Conservation (phyloP, 1,284 basidiomycete species). For the Agroathelia rolfsii region DNA sequence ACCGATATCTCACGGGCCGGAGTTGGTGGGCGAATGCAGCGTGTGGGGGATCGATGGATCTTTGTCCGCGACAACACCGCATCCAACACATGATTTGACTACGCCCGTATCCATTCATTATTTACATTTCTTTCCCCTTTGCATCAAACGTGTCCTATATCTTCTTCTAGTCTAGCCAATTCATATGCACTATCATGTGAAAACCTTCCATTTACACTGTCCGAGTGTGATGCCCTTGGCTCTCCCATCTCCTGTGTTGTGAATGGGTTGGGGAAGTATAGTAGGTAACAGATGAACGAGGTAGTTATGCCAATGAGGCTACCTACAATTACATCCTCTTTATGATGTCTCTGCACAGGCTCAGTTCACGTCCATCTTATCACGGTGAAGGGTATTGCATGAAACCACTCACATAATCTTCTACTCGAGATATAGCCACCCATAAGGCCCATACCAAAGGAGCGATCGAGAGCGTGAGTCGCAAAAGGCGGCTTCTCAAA, state of each 20-base stretch:
- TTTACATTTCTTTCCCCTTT: too few species aligned
- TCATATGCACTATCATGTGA: conserved; percentile 32
- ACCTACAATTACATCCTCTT: conserved; percentile 57
- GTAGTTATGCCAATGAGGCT: conserved; percentile 43
- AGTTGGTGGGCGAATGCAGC: conserved; percentile 56
- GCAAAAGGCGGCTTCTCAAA: conserved; percentile 36
- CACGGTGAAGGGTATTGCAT: conserved; percentile 2
- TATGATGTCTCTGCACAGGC: conserved; percentile 45
- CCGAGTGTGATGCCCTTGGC: conserved; percentile 31
- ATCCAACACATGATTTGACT: too few species aligned
- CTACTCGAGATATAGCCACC: conserved; percentile 51
- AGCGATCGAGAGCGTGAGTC: conserved; percentile 37
- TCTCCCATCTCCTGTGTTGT: conserved; percentile 20
- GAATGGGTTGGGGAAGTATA: conserved; percentile 60
- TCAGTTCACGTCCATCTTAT: conserved; percentile 2
- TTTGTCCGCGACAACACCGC: conserved; percentile 54
- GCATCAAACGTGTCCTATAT: conserved; percentile 34
- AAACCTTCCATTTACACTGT: conserved; percentile 14
- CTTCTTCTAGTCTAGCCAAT: conserved; percentile 36
- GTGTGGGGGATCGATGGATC: conserved; percentile 61
- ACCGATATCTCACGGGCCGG: conserved; percentile 11
- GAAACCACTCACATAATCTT: conserved; percentile 51
- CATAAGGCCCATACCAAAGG: conserved; percentile 49
- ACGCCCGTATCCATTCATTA: too few species aligned
- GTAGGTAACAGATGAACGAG: conserved; percentile 40